Evolutionary conservation across 257 asterid species (phyloP).

Genomic region (Solanum sparsipilum): DNA sequence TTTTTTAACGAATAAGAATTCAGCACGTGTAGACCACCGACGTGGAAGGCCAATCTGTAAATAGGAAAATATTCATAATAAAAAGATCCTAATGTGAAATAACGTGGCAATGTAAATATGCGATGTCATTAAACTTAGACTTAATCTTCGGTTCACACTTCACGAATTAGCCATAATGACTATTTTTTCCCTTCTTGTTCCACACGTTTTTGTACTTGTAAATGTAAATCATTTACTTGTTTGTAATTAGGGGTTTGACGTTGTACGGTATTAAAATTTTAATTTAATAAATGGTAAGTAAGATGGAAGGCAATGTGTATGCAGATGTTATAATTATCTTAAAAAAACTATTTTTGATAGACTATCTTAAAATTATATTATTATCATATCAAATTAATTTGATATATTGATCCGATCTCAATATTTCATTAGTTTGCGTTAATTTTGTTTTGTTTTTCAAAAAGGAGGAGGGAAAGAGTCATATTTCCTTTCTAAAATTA

Average conservation of each 20-base stretch:
- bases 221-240: neutral
- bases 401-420: neutral
- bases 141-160: neutral
- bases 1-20: neutral
- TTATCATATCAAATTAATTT: no score
- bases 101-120: neutral
- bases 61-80: neutral
- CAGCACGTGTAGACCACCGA: neutral
- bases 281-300: neutral
- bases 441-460: neutral
- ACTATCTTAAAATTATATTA: no score
- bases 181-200: neutral
- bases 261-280: neutral
- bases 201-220: neutral
- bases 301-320: accelerated
- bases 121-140: neutral
- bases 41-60: neutral
- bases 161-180: neutral
- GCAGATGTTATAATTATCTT: no score
- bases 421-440: neutral
- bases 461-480: neutral
- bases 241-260: neutral
- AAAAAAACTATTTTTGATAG: no score
- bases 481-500: neutral
- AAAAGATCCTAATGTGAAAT: neutral